phyloP scores from a whole-genome alignment of 2,329 filamentous ascomycete species.

The Phoma sp. region DNA sequence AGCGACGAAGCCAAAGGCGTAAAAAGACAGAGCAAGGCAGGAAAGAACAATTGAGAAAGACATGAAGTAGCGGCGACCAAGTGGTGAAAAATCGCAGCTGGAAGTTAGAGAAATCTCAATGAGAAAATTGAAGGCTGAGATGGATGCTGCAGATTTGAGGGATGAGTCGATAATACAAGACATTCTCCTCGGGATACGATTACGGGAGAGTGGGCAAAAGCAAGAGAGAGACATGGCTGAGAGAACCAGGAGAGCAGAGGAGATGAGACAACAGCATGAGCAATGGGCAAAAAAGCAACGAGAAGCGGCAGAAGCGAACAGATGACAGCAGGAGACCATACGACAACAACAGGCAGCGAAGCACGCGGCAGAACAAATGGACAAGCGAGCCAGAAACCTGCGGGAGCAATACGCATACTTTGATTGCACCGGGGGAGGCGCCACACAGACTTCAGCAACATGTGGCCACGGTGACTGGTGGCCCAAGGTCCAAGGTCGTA shows the following conservation, averaged over 20 bases:
- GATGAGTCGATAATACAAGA: slow-evolving; percentile 26
- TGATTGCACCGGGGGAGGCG: not conserved
- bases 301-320: slow-evolving; percentile 5
- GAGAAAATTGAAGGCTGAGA: slow-evolving; percentile 18
- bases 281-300: not conserved
- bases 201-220: not conserved
- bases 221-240: slow-evolving; percentile 4
- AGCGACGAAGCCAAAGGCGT: slow-evolving; percentile 45
- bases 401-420: not conserved
- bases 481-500: slow-evolving; percentile 22
- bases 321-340: too few species aligned
- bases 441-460: not conserved
- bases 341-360: not conserved
- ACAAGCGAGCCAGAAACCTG: not conserved
- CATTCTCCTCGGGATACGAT: slow-evolving; percentile 2
- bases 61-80: slow-evolving; percentile 42
- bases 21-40: slow-evolving; percentile 40
- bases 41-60: slow-evolving; percentile 43
- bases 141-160: slow-evolving; percentile 21
- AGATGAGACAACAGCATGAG: slow-evolving; percentile 6
- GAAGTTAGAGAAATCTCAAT: slow-evolving; percentile 19
- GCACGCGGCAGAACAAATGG: not conserved
- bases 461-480: slow-evolving; percentile 27
- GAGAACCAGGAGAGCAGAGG: not conserved
- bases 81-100: slow-evolving; percentile 25